A percentile compares a stretch with the other conserved stretches of the same genome.
phyloP scores from a whole-genome alignment of 2,329 filamentous ascomycete genomes.

The Fusarium brachygibbosum region DNA sequence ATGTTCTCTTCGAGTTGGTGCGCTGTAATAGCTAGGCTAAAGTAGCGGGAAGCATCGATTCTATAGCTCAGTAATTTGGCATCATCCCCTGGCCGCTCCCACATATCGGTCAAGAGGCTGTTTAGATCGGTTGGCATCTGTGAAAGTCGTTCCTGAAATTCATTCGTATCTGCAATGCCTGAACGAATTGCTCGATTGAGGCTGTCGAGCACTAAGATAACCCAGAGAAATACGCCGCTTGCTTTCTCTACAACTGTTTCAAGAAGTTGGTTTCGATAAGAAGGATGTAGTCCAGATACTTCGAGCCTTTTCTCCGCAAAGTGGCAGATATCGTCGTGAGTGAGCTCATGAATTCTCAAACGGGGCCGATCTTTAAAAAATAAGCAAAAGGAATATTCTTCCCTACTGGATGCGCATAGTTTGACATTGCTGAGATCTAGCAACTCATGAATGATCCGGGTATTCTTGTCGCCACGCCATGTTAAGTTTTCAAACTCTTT shows the following conservation, averaged over 20 bases:
- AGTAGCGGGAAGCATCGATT: not conserved
- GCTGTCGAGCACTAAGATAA: not conserved
- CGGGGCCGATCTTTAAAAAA: fast-evolving
- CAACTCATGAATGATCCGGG: not conserved
- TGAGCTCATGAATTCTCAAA: not conserved
- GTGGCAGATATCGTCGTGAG: not conserved
- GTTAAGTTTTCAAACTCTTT: not conserved
- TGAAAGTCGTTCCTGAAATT: not conserved
- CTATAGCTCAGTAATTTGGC: not conserved
- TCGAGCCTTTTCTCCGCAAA: not conserved
- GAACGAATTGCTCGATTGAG: not conserved
- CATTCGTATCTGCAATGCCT: fast-evolving
- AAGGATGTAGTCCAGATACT: fast-evolving
- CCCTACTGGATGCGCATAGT: not conserved
- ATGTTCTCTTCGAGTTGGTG: fast-evolving
- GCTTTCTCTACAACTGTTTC: not conserved
- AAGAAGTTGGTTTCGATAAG: not conserved
- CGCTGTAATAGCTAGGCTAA: not conserved
- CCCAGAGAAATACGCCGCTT: not conserved
- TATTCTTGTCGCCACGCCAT: not conserved
- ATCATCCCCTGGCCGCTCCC: not conserved
- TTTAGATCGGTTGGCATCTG: not conserved
- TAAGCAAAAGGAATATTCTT: not conserved
- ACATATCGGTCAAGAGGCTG: not conserved
- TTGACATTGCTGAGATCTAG: not conserved